A percentile compares a stretch with the other conserved stretches of the same genome.
Conservation (phyloP, 1,139 yeast genomes). For the Arxiozyma slooffiae region DNA sequence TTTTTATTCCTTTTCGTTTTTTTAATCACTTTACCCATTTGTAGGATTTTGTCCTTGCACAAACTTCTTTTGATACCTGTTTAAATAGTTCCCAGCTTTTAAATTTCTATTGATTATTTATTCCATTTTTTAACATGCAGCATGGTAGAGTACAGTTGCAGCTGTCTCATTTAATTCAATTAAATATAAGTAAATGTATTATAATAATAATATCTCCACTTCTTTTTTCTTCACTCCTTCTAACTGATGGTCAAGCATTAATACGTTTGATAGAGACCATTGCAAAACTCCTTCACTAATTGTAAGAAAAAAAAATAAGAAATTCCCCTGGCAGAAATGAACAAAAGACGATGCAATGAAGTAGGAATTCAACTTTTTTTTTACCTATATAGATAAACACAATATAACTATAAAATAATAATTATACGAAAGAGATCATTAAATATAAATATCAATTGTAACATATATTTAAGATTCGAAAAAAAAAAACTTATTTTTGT, state of each 20-base stretch:
- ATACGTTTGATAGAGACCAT: neutral
- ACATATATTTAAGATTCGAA: neutral
- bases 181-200: no score
- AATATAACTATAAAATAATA: no score
- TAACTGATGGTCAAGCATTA: neutral
- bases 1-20: neutral
- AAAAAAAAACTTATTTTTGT: neutral
- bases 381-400: no score
- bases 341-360: no score
- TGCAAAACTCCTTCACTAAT: neutral
- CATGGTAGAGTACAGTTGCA: neutral
- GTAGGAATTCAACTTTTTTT: no score
- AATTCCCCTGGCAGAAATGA: no score
- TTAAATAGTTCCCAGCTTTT: neutral
- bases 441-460: neutral
- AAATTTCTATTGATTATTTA: neutral
- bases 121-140: neutral
- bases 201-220: no score
- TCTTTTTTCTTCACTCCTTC: neutral
- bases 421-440: neutral
- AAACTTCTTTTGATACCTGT: neutral
- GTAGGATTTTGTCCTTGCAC: neutral
- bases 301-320: no score
- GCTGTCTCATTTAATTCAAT: neutral
- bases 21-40: no score